Evolutionary conservation across 495 filamentous ascomycete genomes (phyloP).

Genomic region (Aspergillus haitiensis): DNA sequence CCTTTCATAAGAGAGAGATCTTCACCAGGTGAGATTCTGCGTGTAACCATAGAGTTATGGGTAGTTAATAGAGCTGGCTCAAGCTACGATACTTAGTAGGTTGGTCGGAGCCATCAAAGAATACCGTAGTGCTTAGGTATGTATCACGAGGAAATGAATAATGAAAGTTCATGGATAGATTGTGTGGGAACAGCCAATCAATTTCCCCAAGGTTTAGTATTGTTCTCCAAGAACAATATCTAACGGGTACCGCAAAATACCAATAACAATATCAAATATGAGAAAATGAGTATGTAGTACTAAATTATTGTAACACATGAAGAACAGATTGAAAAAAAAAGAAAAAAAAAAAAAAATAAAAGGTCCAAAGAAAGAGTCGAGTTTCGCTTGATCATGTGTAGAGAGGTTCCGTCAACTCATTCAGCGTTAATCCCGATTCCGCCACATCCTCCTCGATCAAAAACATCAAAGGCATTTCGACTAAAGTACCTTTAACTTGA

Average conservation of each 20-base stretch:
- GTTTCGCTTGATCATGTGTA: conserved; percentile 60
- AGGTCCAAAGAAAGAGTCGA: conserved; percentile 9
- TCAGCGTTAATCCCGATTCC: conserved; percentile 76
- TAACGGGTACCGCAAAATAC: conserved; percentile 1
- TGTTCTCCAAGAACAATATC: conserved; percentile 29
- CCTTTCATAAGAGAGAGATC: too few relatives aligned
- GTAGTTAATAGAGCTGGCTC: too few relatives aligned
- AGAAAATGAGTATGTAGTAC: background rate
- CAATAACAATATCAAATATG: conserved; percentile 9
- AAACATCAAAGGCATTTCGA: conserved; percentile 93
- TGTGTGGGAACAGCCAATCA: conserved; percentile 11
- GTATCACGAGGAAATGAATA: background rate
- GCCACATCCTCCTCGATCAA: conserved; percentile 85
- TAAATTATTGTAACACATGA: conserved; percentile 18
- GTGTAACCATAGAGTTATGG: too few relatives aligned
- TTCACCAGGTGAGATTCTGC: too few relatives aligned
- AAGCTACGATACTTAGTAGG: too few relatives aligned
- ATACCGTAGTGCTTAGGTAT: conserved; percentile 1
- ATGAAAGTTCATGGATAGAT: background rate
- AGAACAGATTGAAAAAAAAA: conserved; percentile 6
- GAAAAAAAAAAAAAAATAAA: conserved; percentile 11
- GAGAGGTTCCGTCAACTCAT: conserved; percentile 77
- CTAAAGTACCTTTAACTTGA: conserved; percentile 73
- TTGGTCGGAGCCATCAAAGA: background rate
- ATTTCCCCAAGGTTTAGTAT: conserved; percentile 17